Base-by-base conservation (phyloP, 768 basidiomycete genomes). In the Russula olivacea region DNA sequence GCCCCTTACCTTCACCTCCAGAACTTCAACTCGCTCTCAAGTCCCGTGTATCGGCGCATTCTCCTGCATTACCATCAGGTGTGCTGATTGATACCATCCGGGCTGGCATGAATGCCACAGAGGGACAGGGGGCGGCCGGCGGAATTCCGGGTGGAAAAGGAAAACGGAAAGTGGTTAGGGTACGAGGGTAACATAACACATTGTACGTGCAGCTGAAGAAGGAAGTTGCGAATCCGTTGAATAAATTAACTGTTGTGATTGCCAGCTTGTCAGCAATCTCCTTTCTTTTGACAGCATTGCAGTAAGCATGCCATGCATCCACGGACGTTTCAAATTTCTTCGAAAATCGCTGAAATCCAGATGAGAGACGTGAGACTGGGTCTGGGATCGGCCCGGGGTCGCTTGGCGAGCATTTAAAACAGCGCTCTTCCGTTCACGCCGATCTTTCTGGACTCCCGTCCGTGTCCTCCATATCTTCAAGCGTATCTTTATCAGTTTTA, bases 21-120 rank as follows among this genome's bases (percentile, higher is more conserved):
- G 80, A 84, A 64, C 91, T 91, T 19, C 79, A 83, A 50, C 92
- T 90, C 1, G 78, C 85, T 19, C 76, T 95, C 25, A 80, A 87
- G 17, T 85, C 78, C 67, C 83, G 94, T 49, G 56, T 68, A 10
- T 68, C 67, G 17, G 10, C 67, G 3, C 63, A 66, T 25, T 68
- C 67, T 1, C 67, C 67, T 8, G 67, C 61, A 11, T 34, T 68
- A 25, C 58, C 65, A 28, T 58, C 67, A 2, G 67, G 67, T 11
- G 65, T 66, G 9, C 32, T 68, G 36, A 58, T 68, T 25, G 67
- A 68, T 23, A 56, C 67, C 21, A 45, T 68, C 28, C 61, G 66
- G 41, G 67, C 65, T 52, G 67, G 67, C 28, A 68, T 68, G 67
- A 68, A 40, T 19, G 59, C 67, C 43, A 55, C 57, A 19, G 65